A percentile compares a stretch with the other conserved stretches of the same genome.
These are phyloP conservation scores for Drechslera avenae DNA, from an alignment of 2,329 filamentous ascomycete species.

Conservation along the genomic window DNA sequence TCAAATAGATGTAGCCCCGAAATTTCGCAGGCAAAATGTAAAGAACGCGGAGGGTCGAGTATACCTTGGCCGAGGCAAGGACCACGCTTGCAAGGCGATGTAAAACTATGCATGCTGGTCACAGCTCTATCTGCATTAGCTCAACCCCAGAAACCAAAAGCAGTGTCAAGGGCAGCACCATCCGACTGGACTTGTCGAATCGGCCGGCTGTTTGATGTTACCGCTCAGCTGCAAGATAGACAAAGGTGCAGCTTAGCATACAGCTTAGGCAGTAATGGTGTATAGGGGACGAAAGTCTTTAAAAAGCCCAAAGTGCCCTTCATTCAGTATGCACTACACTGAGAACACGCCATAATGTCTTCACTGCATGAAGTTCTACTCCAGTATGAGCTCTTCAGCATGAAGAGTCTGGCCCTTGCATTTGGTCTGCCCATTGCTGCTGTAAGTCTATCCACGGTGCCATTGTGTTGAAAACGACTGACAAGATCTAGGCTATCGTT, in stretches of 20 bases:
- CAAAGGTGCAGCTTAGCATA: too few relatives aligned
- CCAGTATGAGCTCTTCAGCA: background rate
- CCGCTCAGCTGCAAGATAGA: too few relatives aligned
- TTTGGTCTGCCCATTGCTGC: background rate
- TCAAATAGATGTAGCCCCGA: background rate
- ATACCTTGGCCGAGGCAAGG: background rate
- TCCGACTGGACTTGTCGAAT: constrained; percentile 1
- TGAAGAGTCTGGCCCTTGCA: background rate
- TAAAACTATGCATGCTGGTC: background rate
- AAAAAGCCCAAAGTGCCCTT: too few relatives aligned
- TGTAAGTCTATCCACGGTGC: too few relatives aligned
- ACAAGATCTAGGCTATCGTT: constrained; percentile 11
- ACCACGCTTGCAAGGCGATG: background rate
- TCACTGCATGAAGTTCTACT: background rate
- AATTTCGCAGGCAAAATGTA: background rate
- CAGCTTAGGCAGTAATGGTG: too few relatives aligned
- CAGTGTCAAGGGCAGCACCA: too few relatives aligned
- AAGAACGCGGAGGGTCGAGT: background rate
- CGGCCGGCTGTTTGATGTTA: too few relatives aligned
- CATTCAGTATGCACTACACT: background rate
- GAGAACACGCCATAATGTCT: background rate
- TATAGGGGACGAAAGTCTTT: too few relatives aligned
- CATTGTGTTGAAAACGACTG: background rate
- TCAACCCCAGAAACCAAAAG: background rate
- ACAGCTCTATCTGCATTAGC: background rate